Evolutionary conservation across 768 basidiomycete species (phyloP).

Genomic region (Amanita rimosa): DNA sequence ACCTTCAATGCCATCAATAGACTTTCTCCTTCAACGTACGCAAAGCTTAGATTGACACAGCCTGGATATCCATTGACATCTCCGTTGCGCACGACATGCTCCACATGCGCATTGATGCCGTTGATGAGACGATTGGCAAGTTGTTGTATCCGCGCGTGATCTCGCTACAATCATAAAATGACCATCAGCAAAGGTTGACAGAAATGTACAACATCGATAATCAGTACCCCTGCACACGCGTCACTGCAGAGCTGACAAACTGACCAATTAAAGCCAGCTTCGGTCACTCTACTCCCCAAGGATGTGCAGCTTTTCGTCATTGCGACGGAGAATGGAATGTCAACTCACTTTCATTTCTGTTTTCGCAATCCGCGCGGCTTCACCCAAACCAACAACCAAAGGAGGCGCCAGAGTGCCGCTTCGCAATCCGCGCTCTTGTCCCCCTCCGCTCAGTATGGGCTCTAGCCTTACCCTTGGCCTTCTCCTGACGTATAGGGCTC

Average conservation of each 20-base stretch:
- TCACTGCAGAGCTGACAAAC: conserved; percentile 50
- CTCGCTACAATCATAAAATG: conserved; percentile 39
- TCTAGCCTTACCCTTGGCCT: conserved; percentile 89
- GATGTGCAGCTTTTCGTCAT: conserved; percentile 31
- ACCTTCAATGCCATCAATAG: conserved; percentile 97
- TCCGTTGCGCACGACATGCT: conserved; percentile 90
- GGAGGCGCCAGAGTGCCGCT: conserved; percentile 91
- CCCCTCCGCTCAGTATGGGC: conserved; percentile 91
- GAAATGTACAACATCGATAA: conserved; percentile 1
- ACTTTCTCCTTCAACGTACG: conserved; percentile 96
- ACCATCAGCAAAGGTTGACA: conserved; percentile 11
- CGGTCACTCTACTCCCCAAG: conserved; percentile 35
- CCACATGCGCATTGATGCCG: conserved; percentile 74
- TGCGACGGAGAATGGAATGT: conserved; percentile 14
- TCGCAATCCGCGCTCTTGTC: conserved; percentile 91
- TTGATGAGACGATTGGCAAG: conserved; percentile 75
- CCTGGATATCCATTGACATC: conserved; percentile 89
- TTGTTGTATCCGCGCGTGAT: conserved; percentile 60
- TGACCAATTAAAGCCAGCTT: conserved; percentile 10
- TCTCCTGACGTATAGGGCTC: conserved; percentile 88
- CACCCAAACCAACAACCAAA: conserved; percentile 86
- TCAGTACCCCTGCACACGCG: conserved; percentile 93
- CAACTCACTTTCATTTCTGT: conserved; percentile 84
- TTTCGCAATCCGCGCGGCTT: conserved; percentile 87
- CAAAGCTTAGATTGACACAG: conserved; percentile 91